Conservation (phyloP, 257 asterid species). For the Avicennia marina region DNA sequence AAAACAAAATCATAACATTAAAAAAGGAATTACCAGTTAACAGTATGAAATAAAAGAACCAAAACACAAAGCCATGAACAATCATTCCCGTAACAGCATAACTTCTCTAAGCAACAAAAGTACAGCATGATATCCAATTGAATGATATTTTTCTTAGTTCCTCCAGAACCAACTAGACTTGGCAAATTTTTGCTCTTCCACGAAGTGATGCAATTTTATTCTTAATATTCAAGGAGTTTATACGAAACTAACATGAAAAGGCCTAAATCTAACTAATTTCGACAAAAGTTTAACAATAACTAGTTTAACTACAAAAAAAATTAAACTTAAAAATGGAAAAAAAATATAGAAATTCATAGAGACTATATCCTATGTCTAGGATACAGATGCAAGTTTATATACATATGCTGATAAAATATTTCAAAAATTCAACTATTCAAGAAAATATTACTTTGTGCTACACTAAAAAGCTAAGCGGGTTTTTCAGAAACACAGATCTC, state of each 20-base stretch:
- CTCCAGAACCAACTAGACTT: background rate
- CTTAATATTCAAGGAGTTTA: background rate
- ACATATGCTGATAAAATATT: background rate
- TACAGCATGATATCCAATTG: background rate
- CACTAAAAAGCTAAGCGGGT: background rate
- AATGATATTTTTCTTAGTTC: background rate
- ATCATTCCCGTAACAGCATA: background rate
- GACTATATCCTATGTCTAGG: background rate
- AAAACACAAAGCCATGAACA: background rate
- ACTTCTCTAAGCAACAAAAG: too few species aligned
- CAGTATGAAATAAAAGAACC: background rate
- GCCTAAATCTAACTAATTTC: constrained; percentile 1
- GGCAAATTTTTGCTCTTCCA: background rate
- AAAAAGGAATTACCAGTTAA: background rate
- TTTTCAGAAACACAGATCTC: constrained; percentile 21
- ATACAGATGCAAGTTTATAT: background rate
- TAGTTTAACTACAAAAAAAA: too few species aligned
- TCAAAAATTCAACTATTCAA: background rate
- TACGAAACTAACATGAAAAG: background rate
- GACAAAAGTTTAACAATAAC: background rate
- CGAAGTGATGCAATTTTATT: background rate
- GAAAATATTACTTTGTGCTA: background rate
- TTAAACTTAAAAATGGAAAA: background rate
- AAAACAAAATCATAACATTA: background rate
- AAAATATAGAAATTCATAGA: background rate